These are phyloP conservation scores for Colletotrichum lini DNA, from an alignment of 2,329 filamentous ascomycete genomes.

Conservation along the genomic window DNA sequence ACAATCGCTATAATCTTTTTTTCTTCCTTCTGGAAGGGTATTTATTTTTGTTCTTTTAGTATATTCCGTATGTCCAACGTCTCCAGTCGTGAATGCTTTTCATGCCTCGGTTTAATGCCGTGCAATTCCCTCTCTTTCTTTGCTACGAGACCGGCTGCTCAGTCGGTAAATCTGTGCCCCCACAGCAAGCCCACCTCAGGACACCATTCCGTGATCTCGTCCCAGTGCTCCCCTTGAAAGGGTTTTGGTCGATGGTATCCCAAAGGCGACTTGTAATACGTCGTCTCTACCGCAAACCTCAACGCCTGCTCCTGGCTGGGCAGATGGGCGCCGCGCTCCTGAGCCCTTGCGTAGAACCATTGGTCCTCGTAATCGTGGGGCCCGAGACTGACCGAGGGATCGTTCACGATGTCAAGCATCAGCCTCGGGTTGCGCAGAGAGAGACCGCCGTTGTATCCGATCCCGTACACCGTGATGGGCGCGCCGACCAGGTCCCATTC, in stretches of 20 bases:
- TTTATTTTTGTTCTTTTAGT: no score
- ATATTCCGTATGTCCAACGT: no score
- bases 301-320: constrained; percentile 44
- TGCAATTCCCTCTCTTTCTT: no score
- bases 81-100: no score
- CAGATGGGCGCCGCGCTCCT: constrained; percentile 41
- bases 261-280: constrained; percentile 46
- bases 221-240: constrained; percentile 45
- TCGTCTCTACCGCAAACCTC: constrained; percentile 47
- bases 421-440: constrained; percentile 51
- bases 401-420: constrained; percentile 45
- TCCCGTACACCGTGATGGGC: constrained; percentile 46
- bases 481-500: constrained; percentile 54
- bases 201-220: constrained; percentile 49
- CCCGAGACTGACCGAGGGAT: constrained; percentile 1
- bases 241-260: constrained; percentile 48
- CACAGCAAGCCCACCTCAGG: constrained; percentile 45
- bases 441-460: constrained; percentile 51
- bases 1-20: no score
- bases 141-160: no score
- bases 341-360: constrained; percentile 49
- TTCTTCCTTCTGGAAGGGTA: no score
- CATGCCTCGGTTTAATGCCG: no score
- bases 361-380: constrained; percentile 45
- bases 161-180: no score